phyloP scores from a whole-genome alignment of 257 asterid genomes.

The Lantana camara region DNA sequence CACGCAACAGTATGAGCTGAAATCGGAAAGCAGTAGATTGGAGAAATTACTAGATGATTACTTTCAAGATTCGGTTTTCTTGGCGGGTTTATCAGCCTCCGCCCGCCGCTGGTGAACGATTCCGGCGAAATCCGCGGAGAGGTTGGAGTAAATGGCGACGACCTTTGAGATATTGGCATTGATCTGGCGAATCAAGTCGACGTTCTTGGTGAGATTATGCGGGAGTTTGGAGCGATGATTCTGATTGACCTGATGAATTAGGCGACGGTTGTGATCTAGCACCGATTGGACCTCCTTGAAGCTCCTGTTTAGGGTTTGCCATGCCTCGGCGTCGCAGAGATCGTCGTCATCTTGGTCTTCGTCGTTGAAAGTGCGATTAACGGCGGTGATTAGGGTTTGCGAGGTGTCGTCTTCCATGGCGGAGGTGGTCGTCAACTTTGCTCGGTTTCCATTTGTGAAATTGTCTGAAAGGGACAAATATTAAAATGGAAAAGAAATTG shows the following conservation, averaged over 20 bases:
- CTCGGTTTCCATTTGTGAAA: neutral
- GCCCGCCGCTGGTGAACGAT: conserved; percentile 41
- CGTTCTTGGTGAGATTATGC: conserved; percentile 55
- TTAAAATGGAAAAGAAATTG: neutral
- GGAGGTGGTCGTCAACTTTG: conserved; percentile 16
- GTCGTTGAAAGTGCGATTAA: conserved; percentile 12
- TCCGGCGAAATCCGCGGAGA: conserved; percentile 51
- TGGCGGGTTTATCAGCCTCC: conserved; percentile 6
- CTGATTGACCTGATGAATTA: conserved; percentile 71
- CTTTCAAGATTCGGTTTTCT: conserved; percentile 29
- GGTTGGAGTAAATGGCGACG: conserved; percentile 52
- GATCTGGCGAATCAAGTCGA: conserved; percentile 60
- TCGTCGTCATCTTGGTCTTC: conserved; percentile 38
- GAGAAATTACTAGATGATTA: conserved; percentile 26
- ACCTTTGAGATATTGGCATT: conserved; percentile 60
- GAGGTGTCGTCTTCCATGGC: conserved; percentile 45
- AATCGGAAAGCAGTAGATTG: neutral
- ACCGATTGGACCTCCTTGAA: conserved; percentile 60
- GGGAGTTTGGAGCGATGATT: conserved; percentile 65
- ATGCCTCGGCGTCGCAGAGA: conserved; percentile 43
- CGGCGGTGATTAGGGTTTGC: conserved; percentile 27
- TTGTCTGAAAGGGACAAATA: neutral
- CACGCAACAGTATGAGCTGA: conserved; percentile 9
- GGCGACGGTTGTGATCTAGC: conserved; percentile 59
- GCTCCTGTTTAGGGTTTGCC: conserved; percentile 55